phyloP scores from a whole-genome alignment of 2,329 filamentous ascomycete genomes.

The Camptophora hylomeconis region DNA sequence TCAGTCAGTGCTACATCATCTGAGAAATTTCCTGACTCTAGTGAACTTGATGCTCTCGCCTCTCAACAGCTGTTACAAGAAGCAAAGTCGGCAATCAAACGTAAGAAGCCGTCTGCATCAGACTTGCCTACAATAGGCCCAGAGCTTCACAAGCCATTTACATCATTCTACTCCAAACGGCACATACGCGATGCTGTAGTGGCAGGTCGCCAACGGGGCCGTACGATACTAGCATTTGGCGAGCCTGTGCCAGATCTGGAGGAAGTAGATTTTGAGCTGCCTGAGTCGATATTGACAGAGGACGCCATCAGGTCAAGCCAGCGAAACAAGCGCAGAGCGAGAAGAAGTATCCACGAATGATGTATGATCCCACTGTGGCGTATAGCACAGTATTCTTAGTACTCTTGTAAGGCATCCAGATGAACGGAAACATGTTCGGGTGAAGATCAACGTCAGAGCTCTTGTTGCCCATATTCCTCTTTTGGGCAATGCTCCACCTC shows the following conservation, averaged over 20 bases:
- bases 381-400: no score
- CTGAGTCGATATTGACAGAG: slow-evolving; percentile 42
- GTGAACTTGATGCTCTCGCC: slow-evolving; percentile 56
- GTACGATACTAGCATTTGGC: slow-evolving; percentile 69
- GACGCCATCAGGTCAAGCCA: slow-evolving; percentile 29
- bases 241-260: slow-evolving; percentile 60
- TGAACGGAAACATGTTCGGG: no score
- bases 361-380: no score
- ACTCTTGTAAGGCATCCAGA: no score
- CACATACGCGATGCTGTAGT: slow-evolving; percentile 70
- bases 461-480: no score
- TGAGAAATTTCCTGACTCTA: slow-evolving; percentile 40
- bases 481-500: no score
- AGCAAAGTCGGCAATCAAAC: slow-evolving; percentile 38
- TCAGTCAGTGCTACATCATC: slow-evolving; percentile 1
- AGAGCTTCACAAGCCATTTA: slow-evolving; percentile 46
- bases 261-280: slow-evolving; percentile 62
- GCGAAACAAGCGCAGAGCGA: slow-evolving; percentile 16
- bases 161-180: slow-evolving; percentile 73
- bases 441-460: no score
- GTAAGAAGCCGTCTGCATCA: slow-evolving; percentile 15
- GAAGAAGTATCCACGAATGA: slow-evolving; percentile 10
- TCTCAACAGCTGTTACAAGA: slow-evolving; percentile 67
- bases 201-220: slow-evolving; percentile 55
- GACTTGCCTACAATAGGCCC: slow-evolving; percentile 23